Base-by-base conservation (phyloP, 768 basidiomycete species). In the Russula sp. region DNA sequence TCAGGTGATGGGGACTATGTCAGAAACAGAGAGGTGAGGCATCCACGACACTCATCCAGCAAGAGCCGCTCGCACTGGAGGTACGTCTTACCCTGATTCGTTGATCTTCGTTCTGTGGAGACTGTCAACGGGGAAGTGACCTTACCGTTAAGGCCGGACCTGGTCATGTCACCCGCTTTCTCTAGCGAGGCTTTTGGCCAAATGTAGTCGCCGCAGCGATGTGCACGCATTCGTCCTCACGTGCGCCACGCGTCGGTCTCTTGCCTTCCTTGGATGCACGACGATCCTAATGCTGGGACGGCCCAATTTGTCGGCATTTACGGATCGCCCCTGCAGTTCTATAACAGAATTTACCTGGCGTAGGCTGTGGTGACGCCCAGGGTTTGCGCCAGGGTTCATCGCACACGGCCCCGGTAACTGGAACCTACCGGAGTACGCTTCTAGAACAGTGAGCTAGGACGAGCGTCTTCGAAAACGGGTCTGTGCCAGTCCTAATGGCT, bases 191-290 rank as follows among this genome's bases (percentile, higher is more conserved):
- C 40, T 31, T 32, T 44, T 47, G 39, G 40, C 54, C 54, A 22
- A 59, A 55, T 59, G 57, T 35, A 48, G 49, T 55, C 31, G 58
- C 54, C 63, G 63, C 63, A 51, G 40, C 58, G 63, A 56, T 40
- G 34, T 64, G 42, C 63, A 64, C 32, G 49, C 63, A 51, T 32
- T 53, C 35, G 49, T 55, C 63, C 63, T 60, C 63, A 22, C 59
- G 48, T 53, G 63, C 54, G 35, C 63, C 63, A 64, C 58, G 63
- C 63, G 63, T 56, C 63, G 59, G 63, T 60, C 54, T 14, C 22
- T 56, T 60, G 40, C 63, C 59, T 60, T 55, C 8, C 42, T 60
- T 60, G 52, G 59, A 44, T 18, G 14, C 4, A 14, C 54, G 63
- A 60, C 47, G 63, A 64, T 64, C 63, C 54, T 34, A 27, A n/a